Evolutionary conservation across 2,329 filamentous ascomycete genomes (phyloP), one percentile per base, ranked within the genome.

Genomic region (Mycosphaerelloides madeirae): DNA sequence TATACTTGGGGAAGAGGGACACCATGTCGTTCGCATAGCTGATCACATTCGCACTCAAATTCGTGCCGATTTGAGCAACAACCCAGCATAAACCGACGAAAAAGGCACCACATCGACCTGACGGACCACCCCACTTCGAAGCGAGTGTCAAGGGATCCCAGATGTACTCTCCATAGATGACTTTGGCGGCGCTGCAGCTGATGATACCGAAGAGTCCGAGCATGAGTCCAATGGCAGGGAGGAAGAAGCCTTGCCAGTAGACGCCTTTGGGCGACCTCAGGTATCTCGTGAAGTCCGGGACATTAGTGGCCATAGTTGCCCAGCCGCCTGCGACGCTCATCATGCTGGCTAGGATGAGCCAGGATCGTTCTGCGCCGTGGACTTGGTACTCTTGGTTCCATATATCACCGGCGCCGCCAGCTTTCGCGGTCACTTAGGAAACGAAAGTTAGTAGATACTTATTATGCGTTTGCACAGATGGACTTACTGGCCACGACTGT

Each of bases 151-250:
- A 36, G 4, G 59, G 61, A 41, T 63, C 57, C 61, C 60, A 62
- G 48, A 70, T 56, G 25, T 73, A 69, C 29, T 70, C 55, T 36
- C 75, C 78, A 41, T 75, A 78, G 43, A 76, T 71, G 11, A 77
- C 70, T 29, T 71, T 69, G 28, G 70, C 71, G 6, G 78, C 77
- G 0, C 74, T 76, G 0, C 79, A 78, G 14, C 77, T 75, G 31
- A 80, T 71, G 54, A 83, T 81, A 25, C 80, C 80, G 16, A 55
- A 58, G 44, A 78, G 60, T 69, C 77, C 49, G 66, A 65, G 57
- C 73, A 60, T 55, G 11, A 57, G 39, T 15, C 74, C 77, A 48
- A 78, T 63, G 5, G 76, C 58, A 1, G 76, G 75, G 3, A 78
- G 65, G 46, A 68, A 62, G 15, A 66, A 47, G 2, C 62, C 57